These are phyloP conservation scores for Hawksworthiomyces lignivorus DNA, from an alignment of 2,329 filamentous ascomycete species.

Conservation along the genomic window DNA sequence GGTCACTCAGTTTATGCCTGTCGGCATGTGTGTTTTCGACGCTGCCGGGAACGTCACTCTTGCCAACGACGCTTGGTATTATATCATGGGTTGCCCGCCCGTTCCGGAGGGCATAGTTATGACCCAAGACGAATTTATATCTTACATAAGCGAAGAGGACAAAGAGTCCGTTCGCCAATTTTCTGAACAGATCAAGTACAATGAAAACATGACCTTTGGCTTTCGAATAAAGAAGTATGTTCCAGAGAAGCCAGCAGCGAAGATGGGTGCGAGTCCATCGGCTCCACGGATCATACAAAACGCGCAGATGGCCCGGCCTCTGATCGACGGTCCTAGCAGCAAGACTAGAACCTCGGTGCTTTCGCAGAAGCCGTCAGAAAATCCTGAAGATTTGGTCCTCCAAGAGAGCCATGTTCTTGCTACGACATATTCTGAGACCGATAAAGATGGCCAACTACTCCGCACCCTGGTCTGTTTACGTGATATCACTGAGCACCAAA, in stretches of 20 bases:
- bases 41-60: slow-evolving; percentile 57
- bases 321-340: slow-evolving; percentile 17
- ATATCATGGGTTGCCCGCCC: slow-evolving; percentile 38
- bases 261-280: slow-evolving; percentile 28
- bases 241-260: slow-evolving; percentile 20
- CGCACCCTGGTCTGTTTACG: slow-evolving; percentile 42
- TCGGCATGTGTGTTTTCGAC: slow-evolving; percentile 66
- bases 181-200: slow-evolving; percentile 32
- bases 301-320: too few relatives aligned
- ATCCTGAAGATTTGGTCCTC: not conserved
- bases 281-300: too few relatives aligned
- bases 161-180: slow-evolving; percentile 31
- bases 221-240: slow-evolving; percentile 33
- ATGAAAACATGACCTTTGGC: slow-evolving; percentile 35
- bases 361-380: not conserved
- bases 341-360: not conserved
- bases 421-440: slow-evolving; percentile 38
- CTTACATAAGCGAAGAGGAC: slow-evolving; percentile 40
- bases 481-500: slow-evolving; percentile 43
- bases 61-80: slow-evolving; percentile 61
- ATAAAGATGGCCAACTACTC: slow-evolving; percentile 33
- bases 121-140: slow-evolving; percentile 25
- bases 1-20: slow-evolving; percentile 66
- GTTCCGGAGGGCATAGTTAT: slow-evolving; percentile 10
- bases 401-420: slow-evolving; percentile 37